A percentile compares a stretch with the other conserved stretches of the same genome.
These are phyloP conservation scores for Ramichloridium luteum DNA, from an alignment of 2,329 filamentous ascomycete species.

Conservation along the genomic window DNA sequence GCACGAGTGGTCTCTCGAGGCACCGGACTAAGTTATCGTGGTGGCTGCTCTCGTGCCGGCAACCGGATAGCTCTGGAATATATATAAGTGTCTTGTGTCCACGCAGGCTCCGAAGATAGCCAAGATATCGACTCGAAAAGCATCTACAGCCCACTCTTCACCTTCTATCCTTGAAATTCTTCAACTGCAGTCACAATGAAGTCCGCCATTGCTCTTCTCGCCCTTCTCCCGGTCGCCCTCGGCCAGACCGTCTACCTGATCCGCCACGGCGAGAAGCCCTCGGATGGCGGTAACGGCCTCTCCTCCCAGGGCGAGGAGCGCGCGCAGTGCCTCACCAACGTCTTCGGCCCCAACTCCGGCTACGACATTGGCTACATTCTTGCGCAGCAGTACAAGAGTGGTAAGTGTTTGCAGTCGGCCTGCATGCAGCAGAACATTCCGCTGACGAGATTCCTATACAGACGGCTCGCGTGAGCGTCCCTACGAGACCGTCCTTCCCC, in stretches of 20 bases:
- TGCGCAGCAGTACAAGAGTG: slow-evolving; percentile 41
- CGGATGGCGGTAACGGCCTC: slow-evolving; percentile 35
- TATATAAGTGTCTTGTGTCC: too few species aligned
- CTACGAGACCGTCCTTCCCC: slow-evolving; percentile 44
- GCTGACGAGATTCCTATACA: slow-evolving; percentile 13
- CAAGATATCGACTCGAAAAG: too few species aligned
- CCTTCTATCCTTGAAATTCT: too few species aligned
- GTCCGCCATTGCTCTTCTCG: slow-evolving; percentile 7
- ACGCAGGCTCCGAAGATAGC: too few species aligned
- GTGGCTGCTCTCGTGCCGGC: too few species aligned
- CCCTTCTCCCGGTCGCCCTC: slow-evolving; percentile 9
- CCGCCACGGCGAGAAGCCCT: slow-evolving; percentile 52
- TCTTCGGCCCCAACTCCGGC: slow-evolving; percentile 41
- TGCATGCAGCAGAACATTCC: neutral
- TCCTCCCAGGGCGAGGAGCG: slow-evolving; percentile 41
- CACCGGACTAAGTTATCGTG: too few species aligned
- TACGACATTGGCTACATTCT: slow-evolving; percentile 50
- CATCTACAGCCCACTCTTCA: too few species aligned
- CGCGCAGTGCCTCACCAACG: slow-evolving; percentile 45
- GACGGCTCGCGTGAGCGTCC: slow-evolving; percentile 43
- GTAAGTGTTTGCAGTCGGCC: slow-evolving; percentile 18
- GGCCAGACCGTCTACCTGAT: slow-evolving; percentile 46
- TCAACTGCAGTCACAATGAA: slow-evolving; percentile 16
- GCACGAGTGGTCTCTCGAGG: too few species aligned
- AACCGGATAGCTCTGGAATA: too few species aligned